A percentile compares a stretch with the other conserved stretches of the same genome.
phyloP scores from a whole-genome alignment of 2,329 filamentous ascomycete species.

The Endothia cerciana region DNA sequence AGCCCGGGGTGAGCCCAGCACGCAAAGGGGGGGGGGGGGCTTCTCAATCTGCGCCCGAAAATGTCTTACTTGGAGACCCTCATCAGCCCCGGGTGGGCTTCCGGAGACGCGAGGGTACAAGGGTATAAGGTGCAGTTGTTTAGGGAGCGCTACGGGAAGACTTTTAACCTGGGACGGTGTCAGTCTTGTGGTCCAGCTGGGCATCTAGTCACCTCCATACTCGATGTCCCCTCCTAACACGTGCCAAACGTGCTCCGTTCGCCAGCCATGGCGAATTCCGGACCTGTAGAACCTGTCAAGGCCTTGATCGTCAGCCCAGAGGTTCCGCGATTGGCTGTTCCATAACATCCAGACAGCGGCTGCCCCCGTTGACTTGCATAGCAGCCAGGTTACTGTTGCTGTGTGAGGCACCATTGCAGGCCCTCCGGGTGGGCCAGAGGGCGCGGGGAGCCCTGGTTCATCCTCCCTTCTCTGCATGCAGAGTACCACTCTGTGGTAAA shows the following conservation, averaged over 20 bases:
- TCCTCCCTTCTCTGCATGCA: neutral
- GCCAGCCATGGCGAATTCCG: slow-evolving; percentile 25
- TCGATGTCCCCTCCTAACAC: neutral
- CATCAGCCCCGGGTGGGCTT: slow-evolving; percentile 8
- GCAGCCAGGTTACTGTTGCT: too few species aligned
- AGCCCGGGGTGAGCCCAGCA: slow-evolving; percentile 13
- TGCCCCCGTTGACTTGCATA: slow-evolving; percentile 25
- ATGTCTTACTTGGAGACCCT: neutral
- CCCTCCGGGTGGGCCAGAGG: neutral
- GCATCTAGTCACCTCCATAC: too few species aligned
- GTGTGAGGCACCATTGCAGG: too few species aligned
- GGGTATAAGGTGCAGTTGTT: neutral
- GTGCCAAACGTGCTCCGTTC: neutral
- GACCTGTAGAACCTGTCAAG: slow-evolving; percentile 16
- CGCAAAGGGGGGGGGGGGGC: too few species aligned
- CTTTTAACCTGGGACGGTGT: too few species aligned
- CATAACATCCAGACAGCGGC: slow-evolving; percentile 15
- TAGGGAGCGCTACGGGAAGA: neutral
- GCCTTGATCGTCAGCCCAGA: slow-evolving; percentile 24
- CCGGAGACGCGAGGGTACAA: neutral
- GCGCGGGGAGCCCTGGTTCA: slow-evolving; percentile 8
- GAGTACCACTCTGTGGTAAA: too few species aligned
- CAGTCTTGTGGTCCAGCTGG: too few species aligned
- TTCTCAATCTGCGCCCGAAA: neutral
- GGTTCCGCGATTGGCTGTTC: neutral